Evolutionary conservation across 177 flowering plant species (phyloP), one percentile per base, ranked within the genome.

Genomic region (Telopea speciosissima): DNA sequence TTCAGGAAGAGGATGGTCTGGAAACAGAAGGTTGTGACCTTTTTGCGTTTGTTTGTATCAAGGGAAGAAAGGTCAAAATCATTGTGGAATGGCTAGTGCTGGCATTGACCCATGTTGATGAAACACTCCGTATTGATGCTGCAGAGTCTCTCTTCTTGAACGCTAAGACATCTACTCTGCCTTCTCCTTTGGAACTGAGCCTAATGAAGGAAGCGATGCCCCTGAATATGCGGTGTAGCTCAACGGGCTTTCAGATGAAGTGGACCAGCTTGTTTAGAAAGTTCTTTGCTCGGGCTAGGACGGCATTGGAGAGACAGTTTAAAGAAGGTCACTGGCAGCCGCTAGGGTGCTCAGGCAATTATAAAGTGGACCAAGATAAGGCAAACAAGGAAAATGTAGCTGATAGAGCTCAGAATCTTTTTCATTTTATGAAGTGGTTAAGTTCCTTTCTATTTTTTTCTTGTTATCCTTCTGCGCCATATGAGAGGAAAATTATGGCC

Each of bases 401-500:
- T 62, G 42, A 70, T 63, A 79, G 84, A 77, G 92, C 96, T 26
- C 83, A 83, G 68, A 79, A 84, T 78, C 89, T 96, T 42, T 93
- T 86, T 76, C 77, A 74, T 58, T 91, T 90, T 77, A 93, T 89
- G 86, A 89, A 84, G 83, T 96, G 99, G 99, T 73, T 96, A 79
- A 89, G 92, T 77, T 70, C 81, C 81, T 96, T 90, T 82, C 85
- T 96, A 25, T 89, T 87, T 81, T 90, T 91, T 70, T 93, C 99
- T 8, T 93, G 98, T 79, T 96, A 96, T 82, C 99, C 99, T 70
- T 96, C 99, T 78, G 98, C 99, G 70, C 99, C 99, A 49, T 96
- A 96, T 67, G 96, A 87, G 78, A 86, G 99, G 78, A 96, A 96
- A 82, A 89, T 86, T 74, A 91, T 93, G 95, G 97, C 99, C 31